These are phyloP conservation scores for Fusarium chuoi DNA, from an alignment of 2,329 filamentous ascomycete genomes.

Conservation along the genomic window DNA sequence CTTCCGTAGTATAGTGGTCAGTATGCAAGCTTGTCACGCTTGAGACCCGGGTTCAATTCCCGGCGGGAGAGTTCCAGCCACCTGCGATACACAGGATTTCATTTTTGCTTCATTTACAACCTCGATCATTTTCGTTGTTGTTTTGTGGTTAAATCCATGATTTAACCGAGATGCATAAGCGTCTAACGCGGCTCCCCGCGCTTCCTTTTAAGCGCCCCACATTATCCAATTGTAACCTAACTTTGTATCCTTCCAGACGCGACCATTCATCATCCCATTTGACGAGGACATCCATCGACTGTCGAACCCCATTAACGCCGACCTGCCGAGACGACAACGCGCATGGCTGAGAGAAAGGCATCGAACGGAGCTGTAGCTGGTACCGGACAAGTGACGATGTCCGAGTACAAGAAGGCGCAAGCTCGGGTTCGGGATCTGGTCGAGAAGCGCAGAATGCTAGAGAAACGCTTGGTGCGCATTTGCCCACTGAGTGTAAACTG, in stretches of 20 bases:
- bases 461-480: constrained; percentile 51
- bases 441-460: constrained; percentile 54
- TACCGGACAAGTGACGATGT: constrained; percentile 51
- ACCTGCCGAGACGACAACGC: neutral
- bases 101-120: neutral
- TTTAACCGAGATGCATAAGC: neutral
- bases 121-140: neutral
- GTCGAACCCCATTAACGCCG: neutral
- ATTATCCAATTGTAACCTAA: constrained; percentile 5
- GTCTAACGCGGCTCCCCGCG: constrained; percentile 8
- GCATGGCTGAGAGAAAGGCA: constrained; percentile 51
- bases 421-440: constrained; percentile 60
- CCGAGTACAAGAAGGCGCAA: constrained; percentile 63
- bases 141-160: neutral
- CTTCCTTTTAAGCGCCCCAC: constrained; percentile 17
- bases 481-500: no score
- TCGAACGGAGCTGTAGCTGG: constrained; percentile 33
- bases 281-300: neutral
- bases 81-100: neutral
- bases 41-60: constrained; percentile 31
- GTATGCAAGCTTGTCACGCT: constrained; percentile 30
- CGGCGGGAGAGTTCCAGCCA: constrained; percentile 25
- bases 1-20: constrained; percentile 31
- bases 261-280: neutral
- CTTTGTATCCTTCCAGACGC: constrained; percentile 9